A percentile compares a stretch with the other conserved stretches of the same genome.
These are phyloP conservation scores for Nitzschia inconspicua DNA, from an alignment of 108 stramenopile genomes.

Conservation along the genomic window DNA sequence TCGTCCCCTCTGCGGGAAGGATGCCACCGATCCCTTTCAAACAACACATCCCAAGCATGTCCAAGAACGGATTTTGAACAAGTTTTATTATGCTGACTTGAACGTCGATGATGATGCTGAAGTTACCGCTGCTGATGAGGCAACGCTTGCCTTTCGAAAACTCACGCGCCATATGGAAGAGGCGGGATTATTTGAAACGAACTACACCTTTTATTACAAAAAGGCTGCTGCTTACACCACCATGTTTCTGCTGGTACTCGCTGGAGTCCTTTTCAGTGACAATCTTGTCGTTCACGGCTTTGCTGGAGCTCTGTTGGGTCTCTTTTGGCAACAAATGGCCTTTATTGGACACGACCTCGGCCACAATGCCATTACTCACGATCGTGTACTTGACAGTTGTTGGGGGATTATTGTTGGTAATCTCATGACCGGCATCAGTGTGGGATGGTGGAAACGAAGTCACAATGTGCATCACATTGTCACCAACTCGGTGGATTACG, in stretches of 20 bases:
- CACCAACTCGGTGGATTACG: slow-evolving; percentile 81
- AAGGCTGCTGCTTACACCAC: background rate
- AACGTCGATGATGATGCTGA: background rate
- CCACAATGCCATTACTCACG: slow-evolving; percentile 71
- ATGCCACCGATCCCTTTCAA: slow-evolving; percentile 16
- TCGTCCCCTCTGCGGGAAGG: slow-evolving; percentile 15
- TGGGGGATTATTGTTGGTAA: slow-evolving; percentile 50
- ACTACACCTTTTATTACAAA: slow-evolving; percentile 15
- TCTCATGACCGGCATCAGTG: slow-evolving; percentile 70
- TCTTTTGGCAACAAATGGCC: slow-evolving; percentile 92
- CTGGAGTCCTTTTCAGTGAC: slow-evolving; percentile 10
- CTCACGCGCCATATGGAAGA: slow-evolving; percentile 14
- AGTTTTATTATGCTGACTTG: slow-evolving; percentile 12
- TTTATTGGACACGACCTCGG: slow-evolving; percentile 90
- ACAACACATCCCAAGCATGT: background rate
- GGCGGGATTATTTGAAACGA: slow-evolving; percentile 15
- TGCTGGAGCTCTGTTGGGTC: slow-evolving; percentile 17
- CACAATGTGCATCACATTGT: slow-evolving; percentile 92
- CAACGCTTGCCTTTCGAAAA: slow-evolving; percentile 15
- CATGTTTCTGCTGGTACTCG: slow-evolving; percentile 3
- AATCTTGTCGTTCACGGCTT: slow-evolving; percentile 13
- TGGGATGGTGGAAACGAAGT: slow-evolving; percentile 91
- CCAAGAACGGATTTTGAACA: slow-evolving; percentile 3
- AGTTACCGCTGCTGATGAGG: background rate
- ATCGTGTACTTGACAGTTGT: slow-evolving; percentile 48